Base-by-base conservation (phyloP, 2,329 filamentous ascomycete species). In the Mycosphaerella arachidis region DNA sequence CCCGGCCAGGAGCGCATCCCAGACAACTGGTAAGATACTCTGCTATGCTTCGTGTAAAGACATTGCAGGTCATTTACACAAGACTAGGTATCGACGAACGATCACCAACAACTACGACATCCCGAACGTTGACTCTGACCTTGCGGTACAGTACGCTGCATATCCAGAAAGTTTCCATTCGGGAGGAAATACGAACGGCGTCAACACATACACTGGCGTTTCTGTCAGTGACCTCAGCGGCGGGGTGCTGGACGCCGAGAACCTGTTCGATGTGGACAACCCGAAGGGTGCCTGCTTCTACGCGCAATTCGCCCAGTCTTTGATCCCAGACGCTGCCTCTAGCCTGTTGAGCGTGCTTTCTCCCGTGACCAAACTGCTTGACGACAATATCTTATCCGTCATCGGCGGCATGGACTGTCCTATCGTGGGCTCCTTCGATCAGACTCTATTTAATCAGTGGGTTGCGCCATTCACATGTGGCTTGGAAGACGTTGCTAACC, bases 211-310 rank as follows among this genome's bases (percentile, higher is more conserved):
- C 64, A 61, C 66, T 16, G 71, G 71, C 6, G 56, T 77, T 46
- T 66, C 75, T 56, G 56, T 74, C 6, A 62, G 55, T 8, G 66
- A 75, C 50, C 59, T 78, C 16, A 77, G 73, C 16, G 71, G 71
- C 16, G 76, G 76, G 20, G 69, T 81, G 0, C 74, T 77, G 58
- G 81, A 78, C 12, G 33, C 46, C n/a, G 59, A 45, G 1, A 27
- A 56, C 12, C 55, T 64, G 8, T 57, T 60, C 40, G 55, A 64
- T 27, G 29, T 37, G 8, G 35, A 53, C 8, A 57, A 58, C 40
- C 52, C 53, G 4, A 56, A 37, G 33, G 55, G 55, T 20, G 53
- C 52, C 35, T 64, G 62, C 55, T 64, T 62, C 62, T 56, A 53
- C 48, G 60, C 60, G 6, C 59, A 62, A 27, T 53, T 64, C 9